These are phyloP conservation scores for Dactylellina haptotyla DNA, from an alignment of 2,329 filamentous ascomycete species.

Conservation along the genomic window DNA sequence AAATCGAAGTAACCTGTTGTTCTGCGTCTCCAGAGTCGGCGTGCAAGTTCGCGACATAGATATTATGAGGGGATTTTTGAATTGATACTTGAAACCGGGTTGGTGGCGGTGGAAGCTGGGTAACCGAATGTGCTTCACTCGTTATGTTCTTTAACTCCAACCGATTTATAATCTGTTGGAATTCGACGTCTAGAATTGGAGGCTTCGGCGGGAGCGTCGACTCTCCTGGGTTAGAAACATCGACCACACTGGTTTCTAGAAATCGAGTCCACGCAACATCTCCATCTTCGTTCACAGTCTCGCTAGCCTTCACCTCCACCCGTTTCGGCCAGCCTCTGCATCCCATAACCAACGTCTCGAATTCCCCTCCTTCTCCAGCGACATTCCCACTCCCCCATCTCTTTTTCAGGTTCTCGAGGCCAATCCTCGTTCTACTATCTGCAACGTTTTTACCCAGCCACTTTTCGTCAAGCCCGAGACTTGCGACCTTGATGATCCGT, in stretches of 20 bases:
- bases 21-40: background rate
- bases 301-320: slow-evolving; percentile 71
- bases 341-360: slow-evolving; percentile 88
- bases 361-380: slow-evolving; percentile 93
- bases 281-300: slow-evolving; percentile 64
- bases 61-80: slow-evolving; percentile 21
- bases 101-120: background rate
- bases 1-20: slow-evolving; percentile 34
- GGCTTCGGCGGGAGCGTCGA: slow-evolving; percentile 64
- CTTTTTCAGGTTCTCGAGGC: slow-evolving; percentile 65
- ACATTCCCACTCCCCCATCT: slow-evolving; percentile 65
- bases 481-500: slow-evolving; percentile 94
- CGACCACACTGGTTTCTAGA: slow-evolving; percentile 62
- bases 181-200: slow-evolving; percentile 73
- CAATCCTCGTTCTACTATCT: slow-evolving; percentile 64
- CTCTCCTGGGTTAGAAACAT: slow-evolving; percentile 54
- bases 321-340: slow-evolving; percentile 74
- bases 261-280: slow-evolving; percentile 78
- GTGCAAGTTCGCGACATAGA: slow-evolving; percentile 36
- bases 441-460: slow-evolving; percentile 85
- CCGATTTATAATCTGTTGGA: slow-evolving; percentile 58
- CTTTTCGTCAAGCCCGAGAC: slow-evolving; percentile 81
- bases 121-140: background rate
- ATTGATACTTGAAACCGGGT: slow-evolving; percentile 6
- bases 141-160: background rate